Evolutionary conservation across 805 yeast species (phyloP), one percentile per base, ranked within the genome.

Genomic region (Wickerhamiella nectarea): DNA sequence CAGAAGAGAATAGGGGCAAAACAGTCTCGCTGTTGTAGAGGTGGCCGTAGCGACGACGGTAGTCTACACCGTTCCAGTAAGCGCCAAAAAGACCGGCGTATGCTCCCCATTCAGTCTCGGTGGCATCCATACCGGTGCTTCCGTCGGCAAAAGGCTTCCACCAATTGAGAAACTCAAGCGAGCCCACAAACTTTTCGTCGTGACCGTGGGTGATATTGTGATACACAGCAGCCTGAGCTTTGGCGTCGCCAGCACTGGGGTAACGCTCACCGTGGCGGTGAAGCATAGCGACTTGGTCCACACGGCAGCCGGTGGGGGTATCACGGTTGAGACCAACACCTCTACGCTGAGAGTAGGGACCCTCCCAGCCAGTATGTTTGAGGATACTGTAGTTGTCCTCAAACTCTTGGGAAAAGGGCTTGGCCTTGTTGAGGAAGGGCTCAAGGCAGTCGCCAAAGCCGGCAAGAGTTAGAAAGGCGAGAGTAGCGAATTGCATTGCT

Each of bases 201-300:
- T 36, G 36, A 21, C 34, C 33, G 6, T 42, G 33, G 17, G 22
- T 21, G 10, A 46, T 20, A 34, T 50, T 49, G 6, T 43, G 43
- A 5, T 56, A 44, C 2, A 45, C 37, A 5, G 33, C 24, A 38
- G 48, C 31, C 41, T 41, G 45, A 12, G 18, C 7, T 36, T 40
- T 20, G 43, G 42, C 46, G 38, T 29, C 48, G 21, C 37, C 20
- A 14, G 20, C 26, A 9, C 63, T 61, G 11, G 73, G 76, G 55
- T 63, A 75, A 42, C 81, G 64, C 54, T 74, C 81, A 12, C 80
- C 80, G 48, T 76, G 81, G 50, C 81, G 67, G 45, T 66, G 61
- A 29, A 70, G 51, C 50, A 70, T 54, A 50, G 70, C 71, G 7
- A 73, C 79, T 54, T 75, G 80, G 48, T 72, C 74, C 37, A 74